phyloP scores from a whole-genome alignment of 2,329 filamentous ascomycete species.

The Diplocarpon rosae region DNA sequence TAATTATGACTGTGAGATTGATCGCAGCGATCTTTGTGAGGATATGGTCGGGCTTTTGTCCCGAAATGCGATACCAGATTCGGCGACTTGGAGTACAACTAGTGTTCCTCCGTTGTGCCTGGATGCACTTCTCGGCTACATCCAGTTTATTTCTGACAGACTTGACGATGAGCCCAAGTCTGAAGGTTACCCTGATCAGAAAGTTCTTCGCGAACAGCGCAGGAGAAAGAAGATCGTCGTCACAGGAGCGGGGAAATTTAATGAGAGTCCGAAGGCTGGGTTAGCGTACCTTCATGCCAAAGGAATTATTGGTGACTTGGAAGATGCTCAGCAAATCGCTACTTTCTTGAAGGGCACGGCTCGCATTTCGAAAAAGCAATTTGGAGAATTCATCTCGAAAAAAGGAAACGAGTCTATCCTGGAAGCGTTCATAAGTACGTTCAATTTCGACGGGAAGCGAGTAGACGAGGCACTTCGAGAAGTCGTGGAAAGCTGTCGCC shows the following conservation, averaged over 20 bases:
- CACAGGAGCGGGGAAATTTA: slow-evolving; percentile 81
- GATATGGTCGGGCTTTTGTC: slow-evolving; percentile 90
- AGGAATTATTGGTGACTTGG: slow-evolving; percentile 69
- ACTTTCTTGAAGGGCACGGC: slow-evolving; percentile 79
- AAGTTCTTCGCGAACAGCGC: slow-evolving; percentile 57
- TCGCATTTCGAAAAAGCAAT: slow-evolving; percentile 75
- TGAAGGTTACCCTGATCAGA: slow-evolving; percentile 56
- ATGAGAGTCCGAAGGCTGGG: slow-evolving; percentile 84
- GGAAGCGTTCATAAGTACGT: slow-evolving; percentile 72
- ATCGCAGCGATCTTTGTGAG: slow-evolving; percentile 84
- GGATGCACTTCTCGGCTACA: slow-evolving; percentile 79
- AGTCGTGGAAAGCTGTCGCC: slow-evolving; percentile 81
- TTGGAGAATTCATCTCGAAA: slow-evolving; percentile 91
- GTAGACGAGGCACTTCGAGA: slow-evolving; percentile 83
- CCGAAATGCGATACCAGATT: slow-evolving; percentile 90
- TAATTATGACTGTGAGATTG: slow-evolving; percentile 94
- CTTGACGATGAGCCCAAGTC: slow-evolving; percentile 57
- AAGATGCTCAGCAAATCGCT: slow-evolving; percentile 69
- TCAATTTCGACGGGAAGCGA: slow-evolving; percentile 77
- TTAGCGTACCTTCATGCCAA: slow-evolving; percentile 77
- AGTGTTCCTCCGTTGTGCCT: slow-evolving; percentile 93
- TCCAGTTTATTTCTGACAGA: slow-evolving; percentile 85
- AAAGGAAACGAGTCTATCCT: slow-evolving; percentile 78
- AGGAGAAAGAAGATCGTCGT: slow-evolving; percentile 80
- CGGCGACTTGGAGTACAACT: slow-evolving; percentile 96